Base-by-base conservation (phyloP, 352 stramenopile genomes). In the Thraustochytrium sp. region DNA sequence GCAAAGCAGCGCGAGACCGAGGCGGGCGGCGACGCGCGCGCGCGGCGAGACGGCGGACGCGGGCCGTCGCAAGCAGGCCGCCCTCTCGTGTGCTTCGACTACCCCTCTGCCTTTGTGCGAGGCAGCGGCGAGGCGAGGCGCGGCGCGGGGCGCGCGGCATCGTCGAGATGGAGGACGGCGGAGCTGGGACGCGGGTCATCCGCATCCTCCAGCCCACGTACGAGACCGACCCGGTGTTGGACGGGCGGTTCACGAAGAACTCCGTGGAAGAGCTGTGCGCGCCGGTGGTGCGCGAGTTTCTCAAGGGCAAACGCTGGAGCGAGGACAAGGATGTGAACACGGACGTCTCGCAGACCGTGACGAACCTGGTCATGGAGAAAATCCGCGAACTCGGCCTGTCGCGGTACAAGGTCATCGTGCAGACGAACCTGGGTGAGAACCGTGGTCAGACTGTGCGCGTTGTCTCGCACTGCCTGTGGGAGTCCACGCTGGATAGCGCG, bases 361-460 rank as follows among this genome's bases (percentile, higher is more conserved):
- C 68, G 53, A 80, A 80, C 40, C 51, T 80, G 13, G 68, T 80
- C 46, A 80, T 80, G 68, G 68, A 80, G 68, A 80, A 80, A 51
- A 61, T 80, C 42, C 26, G 68, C 29, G 68, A 80, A 31, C 46
- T 80, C 2, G 38, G 38, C 38, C 40, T 80, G 11, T 63, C 42
- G 23, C 63, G 68, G 68, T 80, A 63, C 68, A 80, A 80, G 68
- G 68, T 80, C 26, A 38, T 80, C 23, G 68, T 80, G 44, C 68
- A 80, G 53, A 80, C 68, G 0, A 80, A 80, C 53, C 42, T 80
- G 18, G 68, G 68, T 1, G 68, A 80, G 38, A 80, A 80, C 31
- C 2, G 46, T 9, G 53, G 53, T 44, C 68, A 80, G 44, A 63
- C 68, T 21, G 68, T 80, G 23, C 68, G 68, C 18, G 68, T 80